These are phyloP conservation scores for Coemansia pectinata DNA, from an alignment of 192 early-diverging fungal genomes.

Conservation along the genomic window DNA sequence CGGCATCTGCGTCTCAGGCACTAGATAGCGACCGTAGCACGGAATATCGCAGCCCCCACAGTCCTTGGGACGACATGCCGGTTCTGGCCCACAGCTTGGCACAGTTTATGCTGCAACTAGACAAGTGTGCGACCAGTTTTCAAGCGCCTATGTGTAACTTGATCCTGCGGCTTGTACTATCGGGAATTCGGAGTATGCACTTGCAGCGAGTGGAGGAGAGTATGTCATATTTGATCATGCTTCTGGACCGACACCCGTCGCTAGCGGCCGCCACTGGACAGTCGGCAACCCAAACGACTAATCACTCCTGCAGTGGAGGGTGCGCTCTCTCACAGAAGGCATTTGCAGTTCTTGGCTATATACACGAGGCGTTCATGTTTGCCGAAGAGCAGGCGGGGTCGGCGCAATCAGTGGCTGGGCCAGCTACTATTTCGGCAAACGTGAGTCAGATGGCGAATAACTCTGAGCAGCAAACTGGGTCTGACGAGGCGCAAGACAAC, in stretches of 20 bases:
- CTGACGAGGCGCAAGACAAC: conserved; percentile 4
- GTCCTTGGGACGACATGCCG: conserved; percentile 48
- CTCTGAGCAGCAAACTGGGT: not conserved
- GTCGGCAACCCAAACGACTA: not conserved
- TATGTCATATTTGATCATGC: conserved; percentile 15
- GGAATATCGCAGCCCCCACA: conserved; percentile 45
- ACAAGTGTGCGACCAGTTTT: not conserved
- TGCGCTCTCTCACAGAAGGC: conserved; percentile 14
- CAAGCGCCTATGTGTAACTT: conserved; percentile 24
- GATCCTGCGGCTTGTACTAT: conserved; percentile 27
- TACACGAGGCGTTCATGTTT: conserved; percentile 49
- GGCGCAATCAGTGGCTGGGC: not conserved
- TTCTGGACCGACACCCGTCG: conserved; percentile 36
- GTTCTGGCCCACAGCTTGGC: conserved; percentile 15
- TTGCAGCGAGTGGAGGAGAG: conserved; percentile 36
- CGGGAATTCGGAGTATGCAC: conserved; percentile 40
- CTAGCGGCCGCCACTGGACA: not conserved
- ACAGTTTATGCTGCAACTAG: conserved; percentile 36
- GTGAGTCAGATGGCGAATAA: not conserved
- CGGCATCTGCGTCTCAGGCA: not conserved
- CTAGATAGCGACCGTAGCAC: conserved; percentile 17
- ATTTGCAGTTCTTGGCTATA: conserved; percentile 34
- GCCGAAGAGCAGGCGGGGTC: conserved; percentile 26
- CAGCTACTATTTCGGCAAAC: not conserved
- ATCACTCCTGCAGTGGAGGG: conserved; percentile 7